Evolutionary conservation across 495 filamentous ascomycete genomes (phyloP).

Genomic region (Glarea lozoyensis): DNA sequence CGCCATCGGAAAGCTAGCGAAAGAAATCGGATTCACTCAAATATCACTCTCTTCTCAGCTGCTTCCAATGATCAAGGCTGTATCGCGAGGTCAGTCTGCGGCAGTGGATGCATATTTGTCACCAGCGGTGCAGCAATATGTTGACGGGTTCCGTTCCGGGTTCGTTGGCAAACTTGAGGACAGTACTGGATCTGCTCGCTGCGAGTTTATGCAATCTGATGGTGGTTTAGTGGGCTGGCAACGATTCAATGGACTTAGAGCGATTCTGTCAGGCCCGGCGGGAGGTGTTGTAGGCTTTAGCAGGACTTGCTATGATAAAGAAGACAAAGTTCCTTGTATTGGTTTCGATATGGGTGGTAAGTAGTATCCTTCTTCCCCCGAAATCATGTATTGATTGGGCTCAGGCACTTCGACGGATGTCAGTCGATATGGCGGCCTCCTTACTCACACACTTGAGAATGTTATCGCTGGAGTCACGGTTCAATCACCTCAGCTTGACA

Average conservation of each 20-base stretch:
- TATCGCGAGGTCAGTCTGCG: slow-evolving; percentile 25
- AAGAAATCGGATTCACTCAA: slow-evolving; percentile 22
- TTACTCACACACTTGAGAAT: slow-evolving; percentile 25
- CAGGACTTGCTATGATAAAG: slow-evolving; percentile 23
- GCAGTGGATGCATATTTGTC: slow-evolving; percentile 27
- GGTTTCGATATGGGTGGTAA: slow-evolving; percentile 13
- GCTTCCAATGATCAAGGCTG: slow-evolving; percentile 25
- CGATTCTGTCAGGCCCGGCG: slow-evolving; percentile 52
- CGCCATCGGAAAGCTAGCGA: slow-evolving; percentile 38
- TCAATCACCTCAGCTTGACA: slow-evolving; percentile 26
- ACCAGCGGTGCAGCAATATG: slow-evolving; percentile 23
- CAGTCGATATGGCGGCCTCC: slow-evolving; percentile 24
- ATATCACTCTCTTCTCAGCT: slow-evolving; percentile 21
- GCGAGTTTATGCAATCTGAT: slow-evolving; percentile 28
- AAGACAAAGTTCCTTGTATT: slow-evolving; percentile 1
- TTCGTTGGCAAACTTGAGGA: slow-evolving; percentile 45
- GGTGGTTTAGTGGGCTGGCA: slow-evolving; percentile 3
- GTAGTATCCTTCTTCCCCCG: no score
- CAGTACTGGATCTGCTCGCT: slow-evolving; percentile 10
- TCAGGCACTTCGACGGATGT: slow-evolving; percentile 25
- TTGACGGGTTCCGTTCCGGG: slow-evolving; percentile 28
- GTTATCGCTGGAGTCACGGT: slow-evolving; percentile 25
- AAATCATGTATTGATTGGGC: no score
- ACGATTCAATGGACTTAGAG: slow-evolving; percentile 49
- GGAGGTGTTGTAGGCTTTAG: slow-evolving; percentile 37